Evolutionary conservation across 805 yeast species (phyloP), one percentile per base, ranked within the genome.

Genomic region (Tetrapisispora iriomotensis): DNA sequence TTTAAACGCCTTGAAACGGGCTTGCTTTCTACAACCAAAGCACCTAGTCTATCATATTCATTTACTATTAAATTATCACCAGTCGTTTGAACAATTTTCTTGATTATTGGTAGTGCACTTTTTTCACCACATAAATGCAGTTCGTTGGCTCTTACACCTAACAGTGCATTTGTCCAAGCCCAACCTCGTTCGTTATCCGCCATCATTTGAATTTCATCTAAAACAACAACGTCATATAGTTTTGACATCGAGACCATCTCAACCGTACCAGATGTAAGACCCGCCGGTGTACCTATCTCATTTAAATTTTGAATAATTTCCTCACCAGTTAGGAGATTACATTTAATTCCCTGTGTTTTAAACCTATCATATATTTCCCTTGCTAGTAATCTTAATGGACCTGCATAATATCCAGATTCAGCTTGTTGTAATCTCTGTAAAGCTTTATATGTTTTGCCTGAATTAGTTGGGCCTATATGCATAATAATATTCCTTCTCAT

Each of bases 401-500:
- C 97, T 0, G 97, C 97, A 61, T 80, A 92, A 48, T 82, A 83
- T 0, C 98, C 98, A 15, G 77, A 70, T 24, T 75, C 68, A 13
- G 86, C 77, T 17, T 60, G 51, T 48, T 77, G 77, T 36, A 92
- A 67, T 40, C 76, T 70, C 50, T 81, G 69, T 34, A 92, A 63
- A 0, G 97, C 95, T 35, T 74, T 72, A 54, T 84, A 83, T 0
- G 97, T 92, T 53, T 92, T 92, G 10, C 99, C 99, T 48, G 92
- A 79, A 58, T 92, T 92, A 0, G 99, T 92, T 1, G 99, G 98
- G 0, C 99, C 99, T 9, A 92, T 84, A 57, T 92, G 99, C 77
- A 92, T 74, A n/a, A 82, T 71, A 36, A 92, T 70, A 37, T 81
- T 79, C 29, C 99, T 67, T 46, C 76, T 78, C 65, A 86, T 67